Evolutionary conservation across 768 basidiomycete species (phyloP), one percentile per base, ranked within the genome.

Genomic region (Sarcomyxa edulis): DNA sequence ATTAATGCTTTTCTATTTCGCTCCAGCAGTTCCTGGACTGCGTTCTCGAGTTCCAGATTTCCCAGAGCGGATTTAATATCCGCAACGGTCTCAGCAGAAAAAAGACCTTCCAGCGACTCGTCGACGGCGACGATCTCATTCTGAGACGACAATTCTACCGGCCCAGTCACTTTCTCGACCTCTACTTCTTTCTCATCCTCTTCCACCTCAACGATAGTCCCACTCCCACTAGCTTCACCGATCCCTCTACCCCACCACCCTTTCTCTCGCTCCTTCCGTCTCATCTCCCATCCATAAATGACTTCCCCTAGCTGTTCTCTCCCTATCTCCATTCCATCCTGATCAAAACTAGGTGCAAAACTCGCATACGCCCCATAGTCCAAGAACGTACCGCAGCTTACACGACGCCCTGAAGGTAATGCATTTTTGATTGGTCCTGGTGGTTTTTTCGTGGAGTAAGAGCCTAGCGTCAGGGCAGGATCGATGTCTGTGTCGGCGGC

Each of bases 261-360:
- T 28, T 37, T 38, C 32, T 61, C 45, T 40, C 46, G 49, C 47
- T 60, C 55, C 46, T 49, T 48, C 51, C 62, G 54, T 42, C 66
- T 65, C 45, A 71, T 63, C 29, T 74, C 69, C 46, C 69, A 69
- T 44, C 64, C 64, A 55, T 67, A 78, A 19, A 80, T 57, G 8
- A 78, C 58, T 53, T 84, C 74, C 10, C 76, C 79, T 40, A 90
- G 65, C 35, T 72, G 65, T 2, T 64, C 56, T 39, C 76, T 68
- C 3, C 86, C 86, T 5, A 89, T 61, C 49, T 85, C 75, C 34
- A 75, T 71, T n/a, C 80, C 80, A 42, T 85, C 81, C 46, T 86
- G 82, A 43, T 87, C 84, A 54, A 85, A 90, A 7, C 69, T 64
- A 1, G 88, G 88, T 0, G 88, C 87, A 58, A 91, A 91, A 51